Conservation (phyloP, 768 basidiomycete genomes). For the Amanita subjunquillea region DNA sequence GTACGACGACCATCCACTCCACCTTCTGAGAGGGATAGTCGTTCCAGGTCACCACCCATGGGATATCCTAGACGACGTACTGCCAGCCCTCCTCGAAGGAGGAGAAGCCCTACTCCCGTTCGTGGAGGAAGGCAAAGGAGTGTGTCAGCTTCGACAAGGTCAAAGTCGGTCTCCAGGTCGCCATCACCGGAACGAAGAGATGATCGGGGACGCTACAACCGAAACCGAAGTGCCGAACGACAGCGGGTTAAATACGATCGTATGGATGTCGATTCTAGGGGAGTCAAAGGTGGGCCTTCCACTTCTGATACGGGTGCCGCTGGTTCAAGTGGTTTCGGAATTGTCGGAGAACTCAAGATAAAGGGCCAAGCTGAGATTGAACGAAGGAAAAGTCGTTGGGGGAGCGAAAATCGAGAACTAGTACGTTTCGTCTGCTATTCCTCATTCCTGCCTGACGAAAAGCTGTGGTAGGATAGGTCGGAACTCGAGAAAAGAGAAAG, state of each 20-base stretch:
- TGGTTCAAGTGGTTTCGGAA: constrained; percentile 11
- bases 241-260: background rate
- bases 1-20: constrained; percentile 18
- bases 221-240: background rate
- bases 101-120: constrained; percentile 22
- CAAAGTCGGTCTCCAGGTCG: constrained; percentile 17
- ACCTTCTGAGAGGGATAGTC: constrained; percentile 18
- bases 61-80: constrained; percentile 36
- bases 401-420: constrained; percentile 22
- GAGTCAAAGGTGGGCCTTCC: constrained; percentile 25
- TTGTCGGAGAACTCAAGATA: constrained; percentile 53
- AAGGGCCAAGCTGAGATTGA: constrained; percentile 58
- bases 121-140: constrained; percentile 6
- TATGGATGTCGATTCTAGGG: constrained; percentile 5
- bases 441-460: constrained; percentile 8
- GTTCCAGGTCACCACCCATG: constrained; percentile 30
- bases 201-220: background rate
- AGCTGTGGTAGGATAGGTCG: constrained; percentile 14
- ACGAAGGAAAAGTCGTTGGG: constrained; percentile 46
- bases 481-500: constrained; percentile 66
- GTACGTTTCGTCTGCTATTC: constrained; percentile 3
- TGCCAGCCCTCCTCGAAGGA: constrained; percentile 24
- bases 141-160: background rate
- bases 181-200: constrained; percentile 10
- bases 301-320: constrained; percentile 11